Percentiles rank a stretch among this genome's conserved stretches.
These are phyloP conservation scores for Gastrodia elata DNA, from an alignment of 106 monocot genomes.

Conservation along the genomic window DNA sequence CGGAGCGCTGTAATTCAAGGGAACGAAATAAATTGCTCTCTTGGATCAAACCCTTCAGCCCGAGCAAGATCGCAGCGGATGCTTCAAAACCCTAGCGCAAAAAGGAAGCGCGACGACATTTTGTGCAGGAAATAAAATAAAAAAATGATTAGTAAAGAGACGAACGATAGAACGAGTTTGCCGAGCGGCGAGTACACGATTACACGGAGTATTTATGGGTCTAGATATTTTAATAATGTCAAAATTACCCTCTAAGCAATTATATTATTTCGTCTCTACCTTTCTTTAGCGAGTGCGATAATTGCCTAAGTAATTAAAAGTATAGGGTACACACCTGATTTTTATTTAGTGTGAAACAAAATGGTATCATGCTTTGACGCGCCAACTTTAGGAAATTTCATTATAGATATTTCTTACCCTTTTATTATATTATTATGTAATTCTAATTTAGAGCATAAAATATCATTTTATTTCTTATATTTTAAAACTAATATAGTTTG, in stretches of 20 bases:
- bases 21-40: neutral
- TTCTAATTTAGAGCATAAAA: too few relatives aligned
- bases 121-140: neutral
- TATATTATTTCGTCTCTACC: neutral
- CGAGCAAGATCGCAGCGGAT: neutral
- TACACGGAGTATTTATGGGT: neutral
- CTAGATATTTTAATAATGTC: neutral
- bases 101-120: neutral
- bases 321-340: too few relatives aligned
- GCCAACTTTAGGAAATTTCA: too few relatives aligned
- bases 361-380: too few relatives aligned
- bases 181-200: neutral
- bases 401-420: too few relatives aligned
- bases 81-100: constrained; percentile 7
- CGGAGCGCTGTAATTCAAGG: neutral
- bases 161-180: neutral
- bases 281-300: neutral
- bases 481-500: too few relatives aligned
- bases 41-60: constrained; percentile 1
- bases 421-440: too few relatives aligned
- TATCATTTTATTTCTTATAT: too few relatives aligned
- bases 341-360: too few relatives aligned
- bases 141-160: neutral
- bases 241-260: neutral
- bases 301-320: too few relatives aligned